phyloP scores from a whole-genome alignment of 2,329 filamentous ascomycete genomes.

The Penicillium sp. region DNA sequence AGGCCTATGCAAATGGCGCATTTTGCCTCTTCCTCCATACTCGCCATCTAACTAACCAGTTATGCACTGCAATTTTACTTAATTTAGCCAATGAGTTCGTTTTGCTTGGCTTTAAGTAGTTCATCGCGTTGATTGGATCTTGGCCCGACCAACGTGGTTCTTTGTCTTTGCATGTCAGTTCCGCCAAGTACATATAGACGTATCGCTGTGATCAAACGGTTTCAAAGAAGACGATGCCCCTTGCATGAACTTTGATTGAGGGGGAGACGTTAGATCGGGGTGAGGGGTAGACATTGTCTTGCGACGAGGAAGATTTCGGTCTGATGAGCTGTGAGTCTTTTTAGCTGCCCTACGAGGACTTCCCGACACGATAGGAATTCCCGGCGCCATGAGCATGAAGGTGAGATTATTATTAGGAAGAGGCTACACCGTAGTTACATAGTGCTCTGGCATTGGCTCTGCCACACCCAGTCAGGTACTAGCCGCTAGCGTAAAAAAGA shows the following conservation, averaged over 20 bases:
- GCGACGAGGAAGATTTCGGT: too few relatives aligned
- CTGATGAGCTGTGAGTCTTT: too few relatives aligned
- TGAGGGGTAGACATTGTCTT: too few relatives aligned
- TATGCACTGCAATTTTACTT: too few relatives aligned
- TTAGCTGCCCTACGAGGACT: too few relatives aligned
- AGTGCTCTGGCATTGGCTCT: too few relatives aligned
- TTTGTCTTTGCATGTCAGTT: background rate
- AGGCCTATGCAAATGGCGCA: background rate
- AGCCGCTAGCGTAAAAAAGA: background rate
- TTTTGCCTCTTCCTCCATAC: background rate
- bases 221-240: background rate
- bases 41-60: background rate
- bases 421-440: too few relatives aligned
- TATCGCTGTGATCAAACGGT: background rate
- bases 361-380: too few relatives aligned
- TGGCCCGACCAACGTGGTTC: background rate
- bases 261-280: background rate
- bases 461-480: background rate
- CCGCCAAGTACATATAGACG: constrained; percentile 2
- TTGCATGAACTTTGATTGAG: background rate
- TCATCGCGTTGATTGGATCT: background rate
- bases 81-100: background rate
- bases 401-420: background rate
- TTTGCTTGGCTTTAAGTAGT: background rate
- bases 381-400: background rate